These are phyloP conservation scores for Postia placenta DNA, from an alignment of 768 basidiomycete species.

Conservation along the genomic window DNA sequence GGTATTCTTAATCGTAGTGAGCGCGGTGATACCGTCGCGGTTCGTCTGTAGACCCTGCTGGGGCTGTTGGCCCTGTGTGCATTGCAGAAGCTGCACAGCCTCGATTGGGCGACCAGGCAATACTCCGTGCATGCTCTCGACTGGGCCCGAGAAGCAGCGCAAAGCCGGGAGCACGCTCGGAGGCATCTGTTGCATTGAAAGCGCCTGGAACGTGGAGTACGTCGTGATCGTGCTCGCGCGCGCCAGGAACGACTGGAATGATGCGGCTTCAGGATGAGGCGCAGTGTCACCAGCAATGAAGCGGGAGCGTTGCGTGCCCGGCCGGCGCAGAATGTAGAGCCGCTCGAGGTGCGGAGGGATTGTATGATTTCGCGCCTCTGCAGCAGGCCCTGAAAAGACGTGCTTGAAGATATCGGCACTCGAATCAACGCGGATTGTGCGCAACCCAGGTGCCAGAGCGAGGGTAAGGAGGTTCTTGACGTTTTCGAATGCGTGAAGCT, in stretches of 20 bases:
- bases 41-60: constrained; percentile 8
- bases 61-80: constrained; percentile 2
- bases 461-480: constrained; percentile 23
- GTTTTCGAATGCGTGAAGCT: constrained; percentile 13
- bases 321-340: constrained; percentile 19
- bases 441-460: constrained; percentile 30
- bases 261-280: constrained; percentile 17
- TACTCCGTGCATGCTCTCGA: constrained; percentile 7
- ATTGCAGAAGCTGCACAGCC: constrained; percentile 12
- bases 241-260: constrained; percentile 13
- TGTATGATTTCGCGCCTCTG: constrained; percentile 2
- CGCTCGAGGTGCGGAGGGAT: constrained; percentile 17
- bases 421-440: constrained; percentile 38
- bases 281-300: constrained; percentile 12
- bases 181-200: constrained; percentile 6
- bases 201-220: constrained; percentile 11
- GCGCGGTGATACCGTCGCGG: constrained; percentile 16
- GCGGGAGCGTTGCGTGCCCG: not conserved
- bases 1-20: constrained; percentile 11
- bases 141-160: constrained; percentile 2
- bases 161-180: constrained; percentile 9
- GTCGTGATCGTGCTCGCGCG: constrained; percentile 9
- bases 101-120: constrained; percentile 3
- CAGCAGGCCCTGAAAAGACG: constrained; percentile 15
- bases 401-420: constrained; percentile 32